Evolutionary conservation across 768 basidiomycete species (phyloP), one percentile per base, ranked within the genome.

Genomic region (Trichaptum fuscoviolaceum): DNA sequence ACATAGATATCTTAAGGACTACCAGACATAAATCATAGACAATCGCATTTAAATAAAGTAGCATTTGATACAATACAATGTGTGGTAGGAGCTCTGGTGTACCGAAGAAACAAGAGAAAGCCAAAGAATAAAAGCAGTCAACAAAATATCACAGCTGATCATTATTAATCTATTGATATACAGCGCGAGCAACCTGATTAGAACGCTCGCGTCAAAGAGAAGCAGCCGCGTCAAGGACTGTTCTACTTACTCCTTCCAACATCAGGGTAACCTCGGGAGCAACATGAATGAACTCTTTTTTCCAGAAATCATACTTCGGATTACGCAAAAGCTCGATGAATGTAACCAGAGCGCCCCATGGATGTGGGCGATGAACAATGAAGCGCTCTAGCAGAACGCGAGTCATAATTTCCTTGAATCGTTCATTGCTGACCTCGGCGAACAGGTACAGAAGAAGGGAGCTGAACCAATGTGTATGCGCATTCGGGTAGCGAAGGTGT

Each of bases 381-480:
- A 97, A 92, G 36, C 95, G 87, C 75, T 99, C 96, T 71, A 99
- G 82, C 36, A 99, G 85, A 42, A 97, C 93, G 69, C 90, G 91
- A 64, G 95, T 91, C 80, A 91, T 84, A 69, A 93, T 85, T 75
- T 95, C 92, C 71, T 86, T 83, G 81, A 92, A 89, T 58, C 84
- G 85, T 66, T 91, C 91, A 67, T 87, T 86, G 72, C 87, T 86
- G 68, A 91, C 84, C 73, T 95, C 91, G 63, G 82, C 73, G 80
- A 98, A 99, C 58, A 96, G 85, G 75, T 95, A 87, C 64, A 99
- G 85, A 64, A 98, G 81, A 69, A 98, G 84, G 59, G 89, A 91
- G 75, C 91, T 93, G 84, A 96, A 99, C 95, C 96, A 99, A 77
- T 94, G 91, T 63, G 96, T 99, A 82, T 99, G 97, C 10, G 96